Conservation (phyloP, 768 basidiomycete species). For the Russula foetens region DNA sequence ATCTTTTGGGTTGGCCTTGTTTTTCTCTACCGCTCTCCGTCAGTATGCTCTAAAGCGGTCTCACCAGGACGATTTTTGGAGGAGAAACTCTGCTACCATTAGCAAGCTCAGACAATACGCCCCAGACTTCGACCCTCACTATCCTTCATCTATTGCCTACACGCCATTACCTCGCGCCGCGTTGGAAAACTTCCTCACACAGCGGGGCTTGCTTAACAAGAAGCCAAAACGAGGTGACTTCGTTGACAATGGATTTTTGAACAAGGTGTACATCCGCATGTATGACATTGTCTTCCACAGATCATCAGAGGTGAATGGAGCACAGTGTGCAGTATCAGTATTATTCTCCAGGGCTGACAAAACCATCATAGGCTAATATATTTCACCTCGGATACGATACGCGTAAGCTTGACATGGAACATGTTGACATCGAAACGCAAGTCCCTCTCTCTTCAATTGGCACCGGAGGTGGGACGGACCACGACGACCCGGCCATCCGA, state of each 20-base stretch:
- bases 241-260: slow-evolving; percentile 58
- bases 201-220: slow-evolving; percentile 49
- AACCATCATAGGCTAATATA: slow-evolving; percentile 41
- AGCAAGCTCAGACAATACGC: slow-evolving; percentile 39
- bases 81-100: slow-evolving; percentile 57
- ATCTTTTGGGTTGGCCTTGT: slow-evolving; percentile 55
- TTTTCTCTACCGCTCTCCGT: neutral
- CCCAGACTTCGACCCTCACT: slow-evolving; percentile 63
- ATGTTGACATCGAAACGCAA: slow-evolving; percentile 47
- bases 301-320: slow-evolving; percentile 35
- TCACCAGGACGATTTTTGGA: slow-evolving; percentile 64
- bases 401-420: slow-evolving; percentile 52
- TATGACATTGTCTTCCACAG: slow-evolving; percentile 61
- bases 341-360: slow-evolving; percentile 1
- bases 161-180: slow-evolving; percentile 55
- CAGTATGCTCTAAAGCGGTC: neutral
- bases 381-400: slow-evolving; percentile 51
- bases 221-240: slow-evolving; percentile 37
- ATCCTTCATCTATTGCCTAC: slow-evolving; percentile 64
- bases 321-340: neutral
- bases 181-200: slow-evolving; percentile 55
- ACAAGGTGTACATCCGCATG: slow-evolving; percentile 63
- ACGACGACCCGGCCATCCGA: slow-evolving; percentile 53
- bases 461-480: slow-evolving; percentile 64
- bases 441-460: slow-evolving; percentile 47